These are phyloP conservation scores for Cytospora leucostoma DNA, from an alignment of 2,329 filamentous ascomycete genomes.

Conservation along the genomic window DNA sequence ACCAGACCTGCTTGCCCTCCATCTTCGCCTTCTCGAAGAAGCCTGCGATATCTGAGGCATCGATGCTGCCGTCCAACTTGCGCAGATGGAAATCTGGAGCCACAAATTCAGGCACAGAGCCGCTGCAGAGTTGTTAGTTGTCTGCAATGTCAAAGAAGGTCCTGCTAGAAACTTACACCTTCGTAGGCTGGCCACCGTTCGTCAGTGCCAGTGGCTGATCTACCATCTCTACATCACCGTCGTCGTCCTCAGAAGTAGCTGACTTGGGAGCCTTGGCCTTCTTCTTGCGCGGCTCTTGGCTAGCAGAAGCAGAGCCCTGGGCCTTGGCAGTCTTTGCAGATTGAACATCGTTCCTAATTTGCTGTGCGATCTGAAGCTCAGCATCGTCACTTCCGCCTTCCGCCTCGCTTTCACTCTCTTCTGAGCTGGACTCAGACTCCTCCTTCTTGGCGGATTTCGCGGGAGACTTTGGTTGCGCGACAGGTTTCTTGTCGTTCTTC, in stretches of 20 bases:
- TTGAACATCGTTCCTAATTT: constrained; percentile 24
- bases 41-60: constrained; percentile 49
- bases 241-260: constrained; percentile 8
- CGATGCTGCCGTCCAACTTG: constrained; percentile 48
- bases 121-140: constrained; percentile 19
- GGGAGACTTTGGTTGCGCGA: constrained; percentile 13
- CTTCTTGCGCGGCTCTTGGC: constrained; percentile 15
- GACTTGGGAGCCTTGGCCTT: constrained; percentile 15
- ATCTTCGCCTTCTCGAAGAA: constrained; percentile 61
- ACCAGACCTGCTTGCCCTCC: constrained; percentile 76
- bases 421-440: constrained; percentile 25
- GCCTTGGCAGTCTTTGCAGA: constrained; percentile 22
- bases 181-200: constrained; percentile 20
- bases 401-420: constrained; percentile 20
- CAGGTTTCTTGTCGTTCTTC: constrained; percentile 21
- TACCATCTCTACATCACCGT: constrained; percentile 29
- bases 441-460: constrained; percentile 18
- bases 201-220: constrained; percentile 43
- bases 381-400: constrained; percentile 31
- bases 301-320: constrained; percentile 4
- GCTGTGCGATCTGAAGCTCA: constrained; percentile 20
- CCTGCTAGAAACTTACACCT: constrained; percentile 16
- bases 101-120: constrained; percentile 48
- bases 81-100: constrained; percentile 57
- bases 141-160: not conserved